A percentile compares a stretch with the other conserved stretches of the same genome.
These are phyloP conservation scores for Ustilago nuda DNA, from an alignment of 1,284 basidiomycete genomes.

Conservation along the genomic window DNA sequence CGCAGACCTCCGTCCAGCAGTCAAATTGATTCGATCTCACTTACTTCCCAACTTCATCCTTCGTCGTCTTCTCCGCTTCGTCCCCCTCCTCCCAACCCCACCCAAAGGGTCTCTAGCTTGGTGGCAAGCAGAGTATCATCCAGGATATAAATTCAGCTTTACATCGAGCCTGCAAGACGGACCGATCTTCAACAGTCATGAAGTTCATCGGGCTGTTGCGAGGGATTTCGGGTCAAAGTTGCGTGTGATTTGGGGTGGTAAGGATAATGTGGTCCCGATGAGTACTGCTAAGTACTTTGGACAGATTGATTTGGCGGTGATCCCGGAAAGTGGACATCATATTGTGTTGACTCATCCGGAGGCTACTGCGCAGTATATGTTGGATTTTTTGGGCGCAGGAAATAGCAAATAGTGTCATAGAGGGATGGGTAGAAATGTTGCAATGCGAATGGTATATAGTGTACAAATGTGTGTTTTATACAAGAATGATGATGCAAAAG, in stretches of 20 bases:
- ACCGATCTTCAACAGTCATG: constrained; percentile 35
- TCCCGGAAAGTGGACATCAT: constrained; percentile 36
- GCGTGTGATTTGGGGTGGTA: constrained; percentile 49
- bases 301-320: constrained; percentile 42
- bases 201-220: constrained; percentile 36
- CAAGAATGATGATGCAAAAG: constrained; percentile 7
- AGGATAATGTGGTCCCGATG: constrained; percentile 50
- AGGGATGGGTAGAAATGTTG: not conserved
- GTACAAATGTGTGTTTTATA: constrained; percentile 19
- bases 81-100: constrained; percentile 41
- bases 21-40: constrained; percentile 45
- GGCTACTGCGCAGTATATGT: constrained; percentile 38
- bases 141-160: constrained; percentile 48
- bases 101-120: constrained; percentile 37
- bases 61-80: constrained; percentile 24
- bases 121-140: constrained; percentile 50
- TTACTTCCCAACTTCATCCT: constrained; percentile 35
- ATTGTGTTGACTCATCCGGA: constrained; percentile 46
- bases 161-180: constrained; percentile 44
- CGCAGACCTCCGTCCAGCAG: constrained; percentile 24
- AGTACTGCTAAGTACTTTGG: constrained; percentile 52
- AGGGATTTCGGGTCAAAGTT: constrained; percentile 27
- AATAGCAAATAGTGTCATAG: constrained; percentile 3
- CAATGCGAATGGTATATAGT: constrained; percentile 16
- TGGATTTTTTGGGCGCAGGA: constrained; percentile 40